Conservation (phyloP, 2,329 filamentous ascomycete genomes). For the Fusarium brachygibbosum region DNA sequence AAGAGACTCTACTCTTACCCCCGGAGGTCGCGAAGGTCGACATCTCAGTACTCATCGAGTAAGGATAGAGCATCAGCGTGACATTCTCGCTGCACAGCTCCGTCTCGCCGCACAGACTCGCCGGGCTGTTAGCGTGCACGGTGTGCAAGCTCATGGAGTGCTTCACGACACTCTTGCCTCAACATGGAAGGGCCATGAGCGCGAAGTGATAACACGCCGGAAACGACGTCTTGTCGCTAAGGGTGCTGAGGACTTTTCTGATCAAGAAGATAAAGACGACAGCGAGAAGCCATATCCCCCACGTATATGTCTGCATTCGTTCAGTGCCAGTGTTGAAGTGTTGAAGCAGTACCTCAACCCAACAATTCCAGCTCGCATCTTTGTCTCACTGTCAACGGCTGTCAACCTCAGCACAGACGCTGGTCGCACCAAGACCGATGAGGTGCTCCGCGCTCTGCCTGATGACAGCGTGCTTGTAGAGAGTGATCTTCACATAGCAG, state of each 20-base stretch:
- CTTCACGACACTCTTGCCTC: constrained; percentile 74
- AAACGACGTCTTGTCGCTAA: constrained; percentile 66
- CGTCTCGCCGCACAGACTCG: constrained; percentile 75
- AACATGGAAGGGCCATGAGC: constrained; percentile 79
- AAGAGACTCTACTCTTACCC: constrained; percentile 64
- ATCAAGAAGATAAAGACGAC: constrained; percentile 50
- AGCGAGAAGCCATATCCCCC: constrained; percentile 78
- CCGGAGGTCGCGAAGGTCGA: constrained; percentile 78
- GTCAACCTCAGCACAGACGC: constrained; percentile 78
- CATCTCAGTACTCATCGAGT: constrained; percentile 77
- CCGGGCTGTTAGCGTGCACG: constrained; percentile 77
- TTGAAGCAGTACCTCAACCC: constrained; percentile 83
- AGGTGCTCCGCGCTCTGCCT: constrained; percentile 79
- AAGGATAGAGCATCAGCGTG: constrained; percentile 75
- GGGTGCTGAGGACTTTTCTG: constrained; percentile 62
- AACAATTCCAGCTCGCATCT: constrained; percentile 80
- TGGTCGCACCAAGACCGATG: constrained; percentile 65
- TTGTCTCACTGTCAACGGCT: constrained; percentile 87
- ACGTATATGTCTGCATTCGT: constrained; percentile 93
- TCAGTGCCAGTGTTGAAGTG: constrained; percentile 81
- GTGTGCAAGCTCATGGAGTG: constrained; percentile 81
- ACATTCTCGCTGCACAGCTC: constrained; percentile 76
- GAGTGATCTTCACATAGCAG: constrained; percentile 89
- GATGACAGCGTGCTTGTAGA: constrained; percentile 86
- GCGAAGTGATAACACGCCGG: constrained; percentile 69